These are phyloP conservation scores for Lipomyces spencermartinsiae DNA, from an alignment of 805 yeast genomes.

Conservation along the genomic window DNA sequence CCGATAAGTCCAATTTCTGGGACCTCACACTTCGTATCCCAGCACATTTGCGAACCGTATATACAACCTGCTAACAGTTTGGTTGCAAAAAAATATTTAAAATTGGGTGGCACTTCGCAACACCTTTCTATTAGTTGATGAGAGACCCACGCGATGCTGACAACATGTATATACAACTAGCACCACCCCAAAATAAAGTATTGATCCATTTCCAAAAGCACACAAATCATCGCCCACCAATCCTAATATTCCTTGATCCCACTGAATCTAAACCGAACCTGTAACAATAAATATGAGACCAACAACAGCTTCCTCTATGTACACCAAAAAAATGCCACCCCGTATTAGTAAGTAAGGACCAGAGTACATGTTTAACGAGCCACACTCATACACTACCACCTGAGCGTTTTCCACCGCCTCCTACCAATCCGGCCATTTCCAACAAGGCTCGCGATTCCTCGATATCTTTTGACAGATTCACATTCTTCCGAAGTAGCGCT, in stretches of 20 bases:
- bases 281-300: background rate
- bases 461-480: conserved; percentile 65
- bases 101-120: no score
- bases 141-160: no score
- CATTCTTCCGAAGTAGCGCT: conserved; percentile 75
- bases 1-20: background rate
- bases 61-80: no score
- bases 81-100: no score
- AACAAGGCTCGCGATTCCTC: conserved; percentile 68
- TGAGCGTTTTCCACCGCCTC: conserved; percentile 49
- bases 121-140: no score
- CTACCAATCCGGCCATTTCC: conserved; percentile 78
- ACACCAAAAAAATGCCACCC: background rate
- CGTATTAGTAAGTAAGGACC: background rate
- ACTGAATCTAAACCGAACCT: background rate
- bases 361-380: background rate
- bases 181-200: no score
- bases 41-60: no score
- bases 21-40: no score
- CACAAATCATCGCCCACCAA: no score
- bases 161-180: no score
- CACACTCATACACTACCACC: conserved; percentile 55
- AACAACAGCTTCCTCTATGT: background rate
- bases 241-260: background rate
- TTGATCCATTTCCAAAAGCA: background rate